phyloP scores from a whole-genome alignment of 805 yeast genomes.

The Danielia oregonensis region DNA sequence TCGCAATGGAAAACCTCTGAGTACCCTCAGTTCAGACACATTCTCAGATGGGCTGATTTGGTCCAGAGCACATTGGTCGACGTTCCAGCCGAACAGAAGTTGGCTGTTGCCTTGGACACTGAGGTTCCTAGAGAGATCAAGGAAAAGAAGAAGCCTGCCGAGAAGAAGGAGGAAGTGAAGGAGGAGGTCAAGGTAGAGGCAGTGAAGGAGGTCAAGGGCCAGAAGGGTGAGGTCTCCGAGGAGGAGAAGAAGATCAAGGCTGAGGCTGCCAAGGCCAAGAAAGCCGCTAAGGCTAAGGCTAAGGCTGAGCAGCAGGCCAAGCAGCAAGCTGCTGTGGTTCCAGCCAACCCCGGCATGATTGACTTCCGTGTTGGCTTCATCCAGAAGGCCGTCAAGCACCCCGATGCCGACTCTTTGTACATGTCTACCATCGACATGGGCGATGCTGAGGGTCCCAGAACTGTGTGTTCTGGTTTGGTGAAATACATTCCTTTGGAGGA shows the following conservation, averaged over 20 bases:
- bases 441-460: slow-evolving; percentile 95
- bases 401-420: slow-evolving; percentile 94
- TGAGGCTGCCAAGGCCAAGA: slow-evolving; percentile 61
- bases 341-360: slow-evolving; percentile 78
- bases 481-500: slow-evolving; percentile 86
- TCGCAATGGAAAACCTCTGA: slow-evolving; percentile 55
- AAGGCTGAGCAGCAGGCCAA: slow-evolving; percentile 49
- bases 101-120: slow-evolving; percentile 55
- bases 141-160: slow-evolving; percentile 51
- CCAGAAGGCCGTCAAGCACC: slow-evolving; percentile 94
- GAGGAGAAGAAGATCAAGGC: slow-evolving; percentile 44
- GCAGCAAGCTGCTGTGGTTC: slow-evolving; percentile 51
- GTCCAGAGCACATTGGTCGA: slow-evolving; percentile 65
- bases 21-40: slow-evolving; percentile 68
- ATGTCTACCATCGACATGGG: slow-evolving; percentile 97
- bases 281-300: slow-evolving; percentile 60
- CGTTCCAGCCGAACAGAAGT: slow-evolving; percentile 50
- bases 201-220: slow-evolving; percentile 7
- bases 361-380: slow-evolving; percentile 96
- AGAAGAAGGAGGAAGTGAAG: slow-evolving; percentile 25
- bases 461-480: slow-evolving; percentile 96
- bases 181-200: slow-evolving; percentile 40
- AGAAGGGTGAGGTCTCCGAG: slow-evolving; percentile 24
- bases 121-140: slow-evolving; percentile 74
- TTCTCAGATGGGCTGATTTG: slow-evolving; percentile 89